Base-by-base conservation (phyloP, 1,284 basidiomycete species). In the Cryptococcus sp. region DNA sequence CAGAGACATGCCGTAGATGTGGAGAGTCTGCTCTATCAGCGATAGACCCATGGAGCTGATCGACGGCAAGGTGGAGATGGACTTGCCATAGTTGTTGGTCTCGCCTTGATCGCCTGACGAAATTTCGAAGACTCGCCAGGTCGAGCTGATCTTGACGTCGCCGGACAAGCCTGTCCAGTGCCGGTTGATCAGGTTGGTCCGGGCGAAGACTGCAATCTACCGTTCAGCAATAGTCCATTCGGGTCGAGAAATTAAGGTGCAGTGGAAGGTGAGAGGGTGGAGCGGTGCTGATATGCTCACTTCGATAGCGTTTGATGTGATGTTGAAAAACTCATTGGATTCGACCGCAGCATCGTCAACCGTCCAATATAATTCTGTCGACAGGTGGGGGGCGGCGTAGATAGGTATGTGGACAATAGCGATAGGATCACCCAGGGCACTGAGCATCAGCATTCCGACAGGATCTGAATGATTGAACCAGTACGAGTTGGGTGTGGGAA, bases 1-100 rank as follows among this genome's bases (percentile, higher is more conserved):
- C 83, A 24, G 86, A 87, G 25, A 90, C 76, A 65, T 87, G 83
- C 51, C 84, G 81, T 0, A 88, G 56, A 44, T 71, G 66, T n/a
- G 67, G 66, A 1, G 66, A 69, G 50, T 70, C 68, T 70, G 47
- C 2, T n/a, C n/a, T 11, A 21, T 42, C 18, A 44, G 43, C 19
- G 12, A 14, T n/a, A n/a, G n/a, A n/a, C n/a, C n/a, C n/a, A n/a
- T n/a, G n/a, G n/a, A n/a, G n/a, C n/a, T n/a, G n/a, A n/a, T n/a
- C n/a, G n/a, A n/a, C n/a, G 41, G 26, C 23, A 5, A 22, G 5
- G 5, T 43, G 19, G 21, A 21, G 38, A 22, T 31, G 5, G 25
- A 40, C 63, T 50, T 43, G 65, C 68, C 68, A 45, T 68, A 67
- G 48, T 67, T 65, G 10, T 56, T 56, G 14, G 48, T 53, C 25